phyloP scores from a whole-genome alignment of 1,284 basidiomycete species.

The Prillingera fragicola region DNA sequence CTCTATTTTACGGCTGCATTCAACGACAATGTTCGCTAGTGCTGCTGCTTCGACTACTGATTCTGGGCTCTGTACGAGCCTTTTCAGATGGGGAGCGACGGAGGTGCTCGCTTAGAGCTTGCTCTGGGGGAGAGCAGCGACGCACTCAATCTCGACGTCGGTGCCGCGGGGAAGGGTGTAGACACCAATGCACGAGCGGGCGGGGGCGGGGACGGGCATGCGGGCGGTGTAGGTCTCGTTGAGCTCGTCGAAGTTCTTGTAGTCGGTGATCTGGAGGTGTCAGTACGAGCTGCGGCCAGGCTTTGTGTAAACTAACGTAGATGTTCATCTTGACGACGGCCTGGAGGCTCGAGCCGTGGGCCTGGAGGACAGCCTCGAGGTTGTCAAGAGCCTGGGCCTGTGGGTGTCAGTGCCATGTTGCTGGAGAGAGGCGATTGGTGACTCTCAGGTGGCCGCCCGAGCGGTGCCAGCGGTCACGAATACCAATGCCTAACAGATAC shows the following conservation, averaged over 20 bases:
- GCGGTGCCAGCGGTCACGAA: background rate
- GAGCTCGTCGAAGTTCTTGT: slow-evolving; percentile 28
- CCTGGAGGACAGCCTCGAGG: slow-evolving; percentile 56
- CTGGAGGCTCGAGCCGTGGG: slow-evolving; percentile 57
- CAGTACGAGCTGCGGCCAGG: background rate
- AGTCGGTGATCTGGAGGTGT: slow-evolving; percentile 28
- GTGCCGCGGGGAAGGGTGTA: slow-evolving; percentile 55
- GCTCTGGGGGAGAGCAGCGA: slow-evolving; percentile 46
- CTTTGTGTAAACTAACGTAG: slow-evolving; percentile 49
- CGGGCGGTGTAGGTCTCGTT: slow-evolving; percentile 25
- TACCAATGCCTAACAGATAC: slow-evolving; percentile 13
- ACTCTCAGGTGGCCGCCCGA: background rate
- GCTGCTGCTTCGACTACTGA: no score
- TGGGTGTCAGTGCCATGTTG: slow-evolving; percentile 1
- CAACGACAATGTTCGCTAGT: no score
- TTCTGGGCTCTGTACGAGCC: no score
- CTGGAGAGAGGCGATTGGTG: background rate
- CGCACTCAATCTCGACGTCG: slow-evolving; percentile 60
- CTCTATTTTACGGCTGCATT: no score
- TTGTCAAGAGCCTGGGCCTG: slow-evolving; percentile 59
- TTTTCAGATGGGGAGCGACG: no score
- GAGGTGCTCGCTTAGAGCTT: slow-evolving; percentile 26
- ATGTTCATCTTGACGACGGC: slow-evolving; percentile 61
- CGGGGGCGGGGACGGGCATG: slow-evolving; percentile 51
- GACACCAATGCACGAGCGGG: slow-evolving; percentile 61